A percentile compares a stretch with the other conserved stretches of the same genome.
phyloP scores from a whole-genome alignment of 1,284 basidiomycete species.

The Lentinula novae-zelandiae region DNA sequence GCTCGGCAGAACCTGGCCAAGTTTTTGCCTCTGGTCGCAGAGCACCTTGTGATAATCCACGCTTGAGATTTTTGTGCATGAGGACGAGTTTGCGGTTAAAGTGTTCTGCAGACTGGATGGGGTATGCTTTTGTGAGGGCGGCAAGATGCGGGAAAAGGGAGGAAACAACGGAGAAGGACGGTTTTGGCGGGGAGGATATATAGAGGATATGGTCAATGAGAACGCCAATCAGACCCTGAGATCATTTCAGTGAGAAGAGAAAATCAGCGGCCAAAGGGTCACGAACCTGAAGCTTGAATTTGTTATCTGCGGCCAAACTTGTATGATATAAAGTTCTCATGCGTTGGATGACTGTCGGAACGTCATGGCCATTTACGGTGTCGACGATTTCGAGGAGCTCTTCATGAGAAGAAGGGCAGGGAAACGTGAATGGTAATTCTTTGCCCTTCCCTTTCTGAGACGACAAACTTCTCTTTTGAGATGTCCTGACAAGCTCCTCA shows the following conservation, averaged over 20 bases:
- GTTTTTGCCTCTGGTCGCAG: slow-evolving; percentile 68
- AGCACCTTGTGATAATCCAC: slow-evolving; percentile 78
- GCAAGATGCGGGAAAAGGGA: slow-evolving; percentile 80
- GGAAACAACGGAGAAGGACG: slow-evolving; percentile 61
- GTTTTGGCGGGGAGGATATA: slow-evolving; percentile 60
- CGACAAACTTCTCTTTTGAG: slow-evolving; percentile 25
- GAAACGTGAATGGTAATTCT: slow-evolving; percentile 90
- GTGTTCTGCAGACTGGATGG: slow-evolving; percentile 73
- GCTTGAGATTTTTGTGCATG: slow-evolving; percentile 94
- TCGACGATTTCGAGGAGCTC: slow-evolving; percentile 86
- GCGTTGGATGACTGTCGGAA: slow-evolving; percentile 85
- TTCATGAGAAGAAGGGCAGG: slow-evolving; percentile 83
- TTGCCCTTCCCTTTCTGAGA: slow-evolving; percentile 26
- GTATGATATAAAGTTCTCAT: slow-evolving; percentile 92
- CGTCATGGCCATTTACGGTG: slow-evolving; percentile 63
- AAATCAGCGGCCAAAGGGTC: slow-evolving; percentile 1
- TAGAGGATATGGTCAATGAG: slow-evolving; percentile 93
- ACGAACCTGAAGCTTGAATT: slow-evolving; percentile 82
- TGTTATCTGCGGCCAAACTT: slow-evolving; percentile 88
- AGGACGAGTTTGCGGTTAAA: slow-evolving; percentile 83
- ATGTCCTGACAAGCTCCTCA: slow-evolving; percentile 33
- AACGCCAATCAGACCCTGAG: slow-evolving; percentile 70
- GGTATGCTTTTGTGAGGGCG: slow-evolving; percentile 79
- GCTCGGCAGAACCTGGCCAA: slow-evolving; percentile 85
- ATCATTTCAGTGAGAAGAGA: slow-evolving; percentile 3